Conservation (phyloP, 352 stramenopile genomes). For the Phytophthora pinifolia region DNA sequence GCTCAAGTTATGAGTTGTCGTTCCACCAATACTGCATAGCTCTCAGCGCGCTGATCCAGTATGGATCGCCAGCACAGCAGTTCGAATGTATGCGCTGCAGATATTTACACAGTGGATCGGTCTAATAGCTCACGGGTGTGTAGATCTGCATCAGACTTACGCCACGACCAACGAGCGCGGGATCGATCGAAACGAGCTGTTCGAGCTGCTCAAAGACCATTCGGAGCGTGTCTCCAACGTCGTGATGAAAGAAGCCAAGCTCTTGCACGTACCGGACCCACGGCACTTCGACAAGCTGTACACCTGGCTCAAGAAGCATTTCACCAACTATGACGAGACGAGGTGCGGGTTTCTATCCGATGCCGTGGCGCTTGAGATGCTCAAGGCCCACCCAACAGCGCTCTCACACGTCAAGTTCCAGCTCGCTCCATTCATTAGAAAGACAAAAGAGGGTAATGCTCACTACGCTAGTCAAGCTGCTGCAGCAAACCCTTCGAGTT, state of each 20-base stretch:
- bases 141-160: conserved; percentile 65
- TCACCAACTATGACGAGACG: conserved; percentile 44
- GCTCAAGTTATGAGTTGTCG: conserved; percentile 25
- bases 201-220: conserved; percentile 61
- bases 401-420: conserved; percentile 52
- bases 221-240: conserved; percentile 21
- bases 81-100: conserved; percentile 49
- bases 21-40: conserved; percentile 60
- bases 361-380: conserved; percentile 41
- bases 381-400: conserved; percentile 42
- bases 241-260: conserved; percentile 24
- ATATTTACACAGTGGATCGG: background rate
- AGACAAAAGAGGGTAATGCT: conserved; percentile 46
- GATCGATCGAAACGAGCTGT: conserved; percentile 55
- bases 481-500: conserved; percentile 26
- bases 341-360: conserved; percentile 41
- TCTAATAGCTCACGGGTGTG: background rate
- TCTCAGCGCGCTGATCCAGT: conserved; percentile 44
- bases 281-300: conserved; percentile 67
- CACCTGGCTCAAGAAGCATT: conserved; percentile 75
- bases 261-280: conserved; percentile 24
- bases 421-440: conserved; percentile 40
- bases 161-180: conserved; percentile 50
- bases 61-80: conserved; percentile 43
- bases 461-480: conserved; percentile 45